Evolutionary conservation across 2,329 filamentous ascomycete species (phyloP).

Genomic region (Pyrenochaeta sp.): DNA sequence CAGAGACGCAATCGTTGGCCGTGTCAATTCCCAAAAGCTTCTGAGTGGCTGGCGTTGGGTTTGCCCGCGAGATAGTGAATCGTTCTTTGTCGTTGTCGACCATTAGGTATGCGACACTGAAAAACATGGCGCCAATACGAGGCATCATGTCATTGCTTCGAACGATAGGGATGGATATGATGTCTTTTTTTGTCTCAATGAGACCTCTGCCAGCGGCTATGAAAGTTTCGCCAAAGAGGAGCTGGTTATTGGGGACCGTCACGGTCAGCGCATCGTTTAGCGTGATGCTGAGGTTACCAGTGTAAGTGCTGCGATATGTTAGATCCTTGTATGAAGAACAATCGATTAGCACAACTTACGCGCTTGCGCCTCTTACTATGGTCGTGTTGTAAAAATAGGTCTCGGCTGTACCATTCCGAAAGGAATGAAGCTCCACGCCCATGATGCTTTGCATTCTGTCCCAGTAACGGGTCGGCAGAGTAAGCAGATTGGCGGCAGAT

Average conservation of each 20-base stretch:
- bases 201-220: background rate
- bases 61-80: slow-evolving; percentile 10
- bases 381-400: slow-evolving; percentile 9
- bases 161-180: slow-evolving; percentile 10
- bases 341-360: background rate
- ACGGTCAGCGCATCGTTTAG: slow-evolving; percentile 3
- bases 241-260: slow-evolving; percentile 11
- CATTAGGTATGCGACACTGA: slow-evolving; percentile 9
- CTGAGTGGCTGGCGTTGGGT: background rate
- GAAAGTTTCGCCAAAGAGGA: slow-evolving; percentile 12
- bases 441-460: slow-evolving; percentile 8
- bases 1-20: slow-evolving; percentile 2
- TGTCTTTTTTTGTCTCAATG: background rate
- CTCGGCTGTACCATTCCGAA: slow-evolving; percentile 4
- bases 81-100: slow-evolving; percentile 15
- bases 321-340: background rate
- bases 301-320: slow-evolving; percentile 5
- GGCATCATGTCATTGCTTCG: slow-evolving; percentile 9
- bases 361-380: slow-evolving; percentile 1
- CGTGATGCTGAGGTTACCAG: slow-evolving; percentile 1
- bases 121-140: slow-evolving; percentile 15
- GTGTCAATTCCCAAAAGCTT: slow-evolving; percentile 11
- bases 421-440: slow-evolving; percentile 1
- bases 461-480: slow-evolving; percentile 8
- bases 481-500: slow-evolving; percentile 9